These are phyloP conservation scores for Clitopilus hobsonii DNA, from an alignment of 768 basidiomycete genomes.

Conservation along the genomic window DNA sequence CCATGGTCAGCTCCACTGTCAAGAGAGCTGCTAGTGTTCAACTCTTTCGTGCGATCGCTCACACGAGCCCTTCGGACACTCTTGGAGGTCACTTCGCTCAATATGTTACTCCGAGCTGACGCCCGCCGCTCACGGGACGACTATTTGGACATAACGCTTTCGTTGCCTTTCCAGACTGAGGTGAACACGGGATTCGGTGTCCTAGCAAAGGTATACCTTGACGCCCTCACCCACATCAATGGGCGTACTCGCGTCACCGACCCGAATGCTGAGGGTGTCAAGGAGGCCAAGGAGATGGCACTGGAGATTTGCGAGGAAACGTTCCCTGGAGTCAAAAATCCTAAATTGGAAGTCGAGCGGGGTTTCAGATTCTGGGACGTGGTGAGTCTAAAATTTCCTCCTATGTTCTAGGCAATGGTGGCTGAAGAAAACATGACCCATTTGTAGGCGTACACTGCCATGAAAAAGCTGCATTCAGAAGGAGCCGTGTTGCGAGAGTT, in stretches of 20 bases:
- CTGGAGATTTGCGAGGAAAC: slow-evolving; percentile 91
- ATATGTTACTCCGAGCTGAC: slow-evolving; percentile 89
- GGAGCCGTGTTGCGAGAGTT: slow-evolving; percentile 78
- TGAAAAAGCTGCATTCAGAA: slow-evolving; percentile 85
- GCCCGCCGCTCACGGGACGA: slow-evolving; percentile 87
- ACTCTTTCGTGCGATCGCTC: slow-evolving; percentile 91
- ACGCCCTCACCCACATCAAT: slow-evolving; percentile 86
- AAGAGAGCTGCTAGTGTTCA: slow-evolving; percentile 95
- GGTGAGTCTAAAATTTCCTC: slow-evolving; percentile 49
- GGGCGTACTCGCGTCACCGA: slow-evolving; percentile 73
- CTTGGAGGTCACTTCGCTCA: slow-evolving; percentile 86
- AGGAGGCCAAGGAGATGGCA: slow-evolving; percentile 80
- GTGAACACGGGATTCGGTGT: slow-evolving; percentile 98
- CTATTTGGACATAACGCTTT: slow-evolving; percentile 85
- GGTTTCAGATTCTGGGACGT: slow-evolving; percentile 99
- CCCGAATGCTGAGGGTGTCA: slow-evolving; percentile 73
- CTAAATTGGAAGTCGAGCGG: slow-evolving; percentile 86
- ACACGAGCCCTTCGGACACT: slow-evolving; percentile 87
- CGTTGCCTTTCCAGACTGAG: slow-evolving; percentile 91
- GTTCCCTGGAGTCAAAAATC: slow-evolving; percentile 86
- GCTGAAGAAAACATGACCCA: slow-evolving; percentile 4
- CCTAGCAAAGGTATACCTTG: slow-evolving; percentile 93
- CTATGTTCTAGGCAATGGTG: slow-evolving; percentile 1
- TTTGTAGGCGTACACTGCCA: slow-evolving; percentile 74
- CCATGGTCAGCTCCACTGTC: slow-evolving; percentile 96